Base-by-base conservation (phyloP, 2,329 filamentous ascomycete genomes). In the Didymella pomorum region DNA sequence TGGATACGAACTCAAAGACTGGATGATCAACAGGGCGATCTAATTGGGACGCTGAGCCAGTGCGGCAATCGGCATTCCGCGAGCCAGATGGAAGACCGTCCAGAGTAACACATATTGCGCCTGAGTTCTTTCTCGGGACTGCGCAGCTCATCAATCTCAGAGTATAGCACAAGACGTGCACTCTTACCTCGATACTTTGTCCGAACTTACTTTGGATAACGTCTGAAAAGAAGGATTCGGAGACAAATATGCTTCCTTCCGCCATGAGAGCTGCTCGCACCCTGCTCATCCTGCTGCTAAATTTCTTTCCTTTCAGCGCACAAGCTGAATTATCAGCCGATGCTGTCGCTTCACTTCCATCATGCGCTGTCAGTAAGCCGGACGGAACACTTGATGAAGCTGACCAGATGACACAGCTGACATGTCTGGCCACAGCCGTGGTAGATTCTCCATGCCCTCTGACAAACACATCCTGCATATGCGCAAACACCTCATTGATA, bases 291-390 rank as follows among this genome's bases (percentile, higher is more conserved):
- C 39, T 42, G 21, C 39, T 42, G 12, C 39, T 42, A 5, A 20
- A 11, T 4, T 16, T 20, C 12, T 23, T 10, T 2, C 4, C 21
- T 23, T 18, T 23, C 21, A 16, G 21, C 11, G 20, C 20, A 11
- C 39, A 42, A 16, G 21, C 39, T 42, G 39, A 14, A 1, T 42
- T 2, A 6, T 3, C 39, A 23, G 11, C 20, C 5, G 39, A 23
- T 42, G n/a, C 11, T 3, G 9, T 42, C 20, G 21, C 20, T 23
- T 42, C 39, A 1, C 39, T 42, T 12, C 39, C 39, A 18, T 3
- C 20, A 42, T 42, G 39, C 39, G 39, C 39, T 42, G 20, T 42
- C 39, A 42, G 39, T 42, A 20, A 37, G 35, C 35, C 35, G n/a
- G 8, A 37, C 14, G 4, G 14, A 20, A 37, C 16, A 8, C 3